phyloP scores from a whole-genome alignment of 1,139 yeast species.

The Yamadazyma aaseri region DNA sequence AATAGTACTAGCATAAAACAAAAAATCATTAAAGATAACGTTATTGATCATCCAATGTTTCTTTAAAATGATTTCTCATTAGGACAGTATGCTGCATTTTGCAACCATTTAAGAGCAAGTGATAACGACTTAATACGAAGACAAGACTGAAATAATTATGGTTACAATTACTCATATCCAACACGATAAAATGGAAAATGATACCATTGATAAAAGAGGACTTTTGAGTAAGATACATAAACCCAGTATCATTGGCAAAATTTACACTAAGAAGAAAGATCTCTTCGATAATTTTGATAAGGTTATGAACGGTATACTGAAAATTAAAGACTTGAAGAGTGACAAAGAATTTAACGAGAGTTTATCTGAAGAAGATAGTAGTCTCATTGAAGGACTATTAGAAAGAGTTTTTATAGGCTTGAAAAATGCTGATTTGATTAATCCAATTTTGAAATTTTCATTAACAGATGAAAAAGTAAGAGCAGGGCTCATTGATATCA shows the following conservation, averaged over 20 bases:
- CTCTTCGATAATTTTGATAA: constrained; percentile 13
- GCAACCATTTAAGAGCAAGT: too few relatives aligned
- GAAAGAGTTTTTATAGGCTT: constrained; percentile 25
- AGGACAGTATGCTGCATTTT: too few relatives aligned
- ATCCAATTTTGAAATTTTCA: constrained; percentile 25
- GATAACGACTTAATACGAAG: too few relatives aligned
- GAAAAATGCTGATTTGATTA: constrained; percentile 32
- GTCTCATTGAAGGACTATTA: constrained; percentile 22
- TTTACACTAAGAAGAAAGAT: constrained; percentile 9
- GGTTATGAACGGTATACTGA: constrained; percentile 13
- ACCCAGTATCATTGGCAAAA: constrained; percentile 5
- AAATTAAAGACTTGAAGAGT: constrained; percentile 12
- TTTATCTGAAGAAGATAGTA: constrained; percentile 12
- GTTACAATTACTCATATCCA: too few relatives aligned
- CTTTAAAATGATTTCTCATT: too few relatives aligned
- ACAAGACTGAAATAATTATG: too few relatives aligned
- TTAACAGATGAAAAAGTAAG: constrained; percentile 32
- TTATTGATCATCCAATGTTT: too few relatives aligned
- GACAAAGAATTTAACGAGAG: constrained; percentile 9
- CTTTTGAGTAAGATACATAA: constrained; percentile 5
- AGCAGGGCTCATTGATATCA: constrained; percentile 23
- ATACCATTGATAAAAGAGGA: constrained; percentile 8
- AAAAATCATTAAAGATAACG: too few relatives aligned
- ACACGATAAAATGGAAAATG: too few relatives aligned
- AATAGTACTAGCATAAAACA: too few relatives aligned